Percentiles rank a stretch among this genome's conserved stretches.
Conservation (phyloP, 495 filamentous ascomycete genomes). For the Penicillium samsonianum region DNA sequence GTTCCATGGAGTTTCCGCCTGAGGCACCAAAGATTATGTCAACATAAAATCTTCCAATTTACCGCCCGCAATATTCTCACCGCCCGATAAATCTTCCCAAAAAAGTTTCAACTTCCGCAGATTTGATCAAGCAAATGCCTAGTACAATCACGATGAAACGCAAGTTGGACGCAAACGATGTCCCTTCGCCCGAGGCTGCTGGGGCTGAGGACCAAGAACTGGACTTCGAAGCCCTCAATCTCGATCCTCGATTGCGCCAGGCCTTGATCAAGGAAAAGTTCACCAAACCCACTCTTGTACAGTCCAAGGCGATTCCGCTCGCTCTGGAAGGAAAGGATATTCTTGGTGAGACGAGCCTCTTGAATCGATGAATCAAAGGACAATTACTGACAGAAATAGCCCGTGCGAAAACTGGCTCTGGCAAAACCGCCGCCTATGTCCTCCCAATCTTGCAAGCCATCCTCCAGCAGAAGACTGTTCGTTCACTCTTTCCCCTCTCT, state of each 20-base stretch:
- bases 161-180: conserved; percentile 61
- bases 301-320: conserved; percentile 83
- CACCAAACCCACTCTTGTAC: conserved; percentile 79
- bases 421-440: conserved; percentile 97
- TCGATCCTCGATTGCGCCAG: conserved; percentile 85
- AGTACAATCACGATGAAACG: conserved; percentile 55
- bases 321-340: conserved; percentile 91
- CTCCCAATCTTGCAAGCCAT: conserved; percentile 82
- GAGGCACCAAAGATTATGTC: conserved; percentile 9
- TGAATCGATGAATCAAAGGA: neutral
- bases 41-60: conserved; percentile 1
- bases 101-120: conserved; percentile 29
- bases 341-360: conserved; percentile 52
- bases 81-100: conserved; percentile 48
- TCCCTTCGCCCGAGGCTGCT: conserved; percentile 47
- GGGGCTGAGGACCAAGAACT: conserved; percentile 31
- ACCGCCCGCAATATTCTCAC: conserved; percentile 40
- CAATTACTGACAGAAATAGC: conserved; percentile 47
- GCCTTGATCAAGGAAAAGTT: conserved; percentile 83
- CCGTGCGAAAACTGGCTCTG: conserved; percentile 88
- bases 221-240: conserved; percentile 57
- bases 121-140: conserved; percentile 15
- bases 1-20: neutral
- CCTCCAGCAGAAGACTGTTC: conserved; percentile 71
- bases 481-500: conserved; percentile 21